phyloP scores from a whole-genome alignment of 305 asterid genomes.

The Fraxinus sp. region DNA sequence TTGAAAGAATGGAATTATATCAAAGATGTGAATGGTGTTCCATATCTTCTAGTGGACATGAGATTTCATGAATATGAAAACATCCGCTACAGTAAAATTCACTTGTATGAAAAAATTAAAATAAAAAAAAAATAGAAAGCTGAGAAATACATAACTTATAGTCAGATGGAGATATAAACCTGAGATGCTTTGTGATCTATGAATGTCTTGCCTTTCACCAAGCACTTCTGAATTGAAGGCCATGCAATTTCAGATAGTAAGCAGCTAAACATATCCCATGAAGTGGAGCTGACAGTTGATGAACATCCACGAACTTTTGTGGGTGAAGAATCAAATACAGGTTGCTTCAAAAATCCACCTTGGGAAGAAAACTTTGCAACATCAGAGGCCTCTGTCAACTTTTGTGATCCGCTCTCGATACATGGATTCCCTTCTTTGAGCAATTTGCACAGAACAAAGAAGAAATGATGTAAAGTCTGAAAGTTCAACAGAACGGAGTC shows the following conservation, averaged over 20 bases:
- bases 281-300: slow-evolving; percentile 45
- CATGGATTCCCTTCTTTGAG: slow-evolving; percentile 77
- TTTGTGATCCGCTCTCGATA: slow-evolving; percentile 32
- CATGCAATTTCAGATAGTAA: slow-evolving; percentile 73
- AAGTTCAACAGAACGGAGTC: slow-evolving; percentile 73
- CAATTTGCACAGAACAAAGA: slow-evolving; percentile 85
- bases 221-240: slow-evolving; percentile 74
- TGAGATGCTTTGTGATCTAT: slow-evolving; percentile 69
- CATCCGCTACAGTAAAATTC: slow-evolving; percentile 16
- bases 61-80: slow-evolving; percentile 12
- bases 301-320: slow-evolving; percentile 34
- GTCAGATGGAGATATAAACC: slow-evolving; percentile 43
- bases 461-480: slow-evolving; percentile 82
- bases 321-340: slow-evolving; percentile 44
- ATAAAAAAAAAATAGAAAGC: slow-evolving; percentile 23
- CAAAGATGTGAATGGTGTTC: slow-evolving; percentile 1
- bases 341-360: slow-evolving; percentile 91
- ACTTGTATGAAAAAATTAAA: neutral
- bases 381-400: slow-evolving; percentile 39
- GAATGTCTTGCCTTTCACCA: slow-evolving; percentile 81
- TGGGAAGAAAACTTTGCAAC: slow-evolving; percentile 52
- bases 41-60: neutral
- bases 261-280: slow-evolving; percentile 71
- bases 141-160: slow-evolving; percentile 17
- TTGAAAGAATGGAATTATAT: neutral